Conservation (phyloP, 345 rosid species). For the Citrus unshiu region DNA sequence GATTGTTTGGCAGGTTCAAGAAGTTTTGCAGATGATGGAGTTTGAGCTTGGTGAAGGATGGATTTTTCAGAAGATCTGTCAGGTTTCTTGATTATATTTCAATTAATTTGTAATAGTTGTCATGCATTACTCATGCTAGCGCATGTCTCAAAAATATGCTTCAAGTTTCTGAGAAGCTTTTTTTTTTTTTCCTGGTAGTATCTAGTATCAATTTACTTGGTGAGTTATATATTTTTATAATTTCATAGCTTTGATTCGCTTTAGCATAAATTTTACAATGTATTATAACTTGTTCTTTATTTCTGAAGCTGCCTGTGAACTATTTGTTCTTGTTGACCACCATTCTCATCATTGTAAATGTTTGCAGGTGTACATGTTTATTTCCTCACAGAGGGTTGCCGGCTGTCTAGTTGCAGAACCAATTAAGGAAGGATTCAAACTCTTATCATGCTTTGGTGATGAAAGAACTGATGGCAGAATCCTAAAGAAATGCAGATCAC, state of each 20-base stretch:
- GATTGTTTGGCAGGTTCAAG: slow-evolving; percentile 51
- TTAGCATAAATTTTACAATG: neutral
- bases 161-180: neutral
- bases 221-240: neutral
- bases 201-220: neutral
- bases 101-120: neutral
- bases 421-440: slow-evolving; percentile 69
- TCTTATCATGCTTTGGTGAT: slow-evolving; percentile 34
- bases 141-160: neutral
- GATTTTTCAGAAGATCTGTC: slow-evolving; percentile 70
- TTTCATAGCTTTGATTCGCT: neutral
- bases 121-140: neutral
- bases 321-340: neutral
- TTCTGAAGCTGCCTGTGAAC: neutral
- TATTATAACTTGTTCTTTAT: neutral
- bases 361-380: slow-evolving; percentile 66
- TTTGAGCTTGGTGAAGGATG: slow-evolving; percentile 73
- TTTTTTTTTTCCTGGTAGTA: neutral
- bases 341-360: neutral
- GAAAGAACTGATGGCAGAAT: slow-evolving; percentile 7
- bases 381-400: slow-evolving; percentile 54
- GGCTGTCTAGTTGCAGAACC: slow-evolving; percentile 84
- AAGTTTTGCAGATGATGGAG: slow-evolving; percentile 80
- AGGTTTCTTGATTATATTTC: slow-evolving; percentile 34
- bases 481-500: slow-evolving; percentile 28